These are phyloP conservation scores for Umbelopsis isabellina DNA, from an alignment of 192 early-diverging fungal species.

Conservation along the genomic window DNA sequence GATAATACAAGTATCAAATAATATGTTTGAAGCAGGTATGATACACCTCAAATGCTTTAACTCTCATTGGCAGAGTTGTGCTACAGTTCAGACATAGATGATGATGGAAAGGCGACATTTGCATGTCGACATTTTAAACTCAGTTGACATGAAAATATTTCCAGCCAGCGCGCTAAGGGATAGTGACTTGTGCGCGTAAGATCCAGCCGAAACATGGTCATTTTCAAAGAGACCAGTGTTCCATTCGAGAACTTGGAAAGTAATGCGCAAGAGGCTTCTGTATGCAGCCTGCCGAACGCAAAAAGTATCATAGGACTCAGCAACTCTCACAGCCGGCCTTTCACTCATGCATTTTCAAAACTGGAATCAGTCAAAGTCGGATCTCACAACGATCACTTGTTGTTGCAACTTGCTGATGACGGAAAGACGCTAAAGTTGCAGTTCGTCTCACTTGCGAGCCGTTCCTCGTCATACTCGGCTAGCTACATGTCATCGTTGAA, in stretches of 20 bases:
- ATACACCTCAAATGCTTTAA: too few relatives aligned
- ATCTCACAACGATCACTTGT: not conserved
- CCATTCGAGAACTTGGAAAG: not conserved
- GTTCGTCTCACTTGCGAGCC: not conserved
- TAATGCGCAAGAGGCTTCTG: conserved; percentile 1
- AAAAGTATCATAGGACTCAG: not conserved
- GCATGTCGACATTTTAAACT: not conserved
- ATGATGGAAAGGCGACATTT: not conserved
- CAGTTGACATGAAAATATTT: not conserved
- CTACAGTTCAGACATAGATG: not conserved
- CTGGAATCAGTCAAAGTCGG: not conserved
- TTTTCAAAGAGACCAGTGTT: conserved; percentile 19
- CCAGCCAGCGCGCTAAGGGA: not conserved
- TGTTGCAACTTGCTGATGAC: conserved; percentile 6
- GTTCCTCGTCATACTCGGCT: not conserved
- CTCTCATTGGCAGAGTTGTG: not conserved
- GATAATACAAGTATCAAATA: too few relatives aligned
- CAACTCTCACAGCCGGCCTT: not conserved
- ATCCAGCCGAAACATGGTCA: conserved; percentile 3
- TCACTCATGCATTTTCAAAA: not conserved
- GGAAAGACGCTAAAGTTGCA: not conserved
- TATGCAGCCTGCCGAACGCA: not conserved
- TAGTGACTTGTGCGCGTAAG: not conserved
- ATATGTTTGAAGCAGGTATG: too few relatives aligned
- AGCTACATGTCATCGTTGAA: not conserved